Base-by-base conservation (phyloP, 257 asterid species). In the Solanum clarkiae region DNA sequence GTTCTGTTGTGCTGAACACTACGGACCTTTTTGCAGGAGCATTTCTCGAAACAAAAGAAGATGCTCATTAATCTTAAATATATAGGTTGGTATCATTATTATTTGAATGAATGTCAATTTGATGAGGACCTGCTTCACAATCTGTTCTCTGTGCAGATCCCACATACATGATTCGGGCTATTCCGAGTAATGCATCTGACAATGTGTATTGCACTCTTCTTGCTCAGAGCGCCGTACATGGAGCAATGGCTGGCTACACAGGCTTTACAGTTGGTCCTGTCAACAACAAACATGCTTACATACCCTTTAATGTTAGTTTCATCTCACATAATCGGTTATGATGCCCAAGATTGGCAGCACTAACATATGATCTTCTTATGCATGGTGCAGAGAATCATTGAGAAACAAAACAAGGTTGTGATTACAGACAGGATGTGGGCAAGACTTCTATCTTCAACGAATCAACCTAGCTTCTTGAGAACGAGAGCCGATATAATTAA, bases 381-480 rank as follows among this genome's bases (percentile, higher is more conserved):
- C 71, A n/a, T 83, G 81, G 45, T 53, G 77, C 80, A 70, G 99
- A 88, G 92, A 66, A 96, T 96, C 14, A 93, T 86, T 11, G 98
- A 93, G 92, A 84, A 66, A 71, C 94, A 84, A 90, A 88, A 94
- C 90, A 90, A 89, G 90, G 98, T 96, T 24, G 96, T 96, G 90
- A 93, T 96, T 86, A 96, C 99, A 15, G 99, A 96, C 85, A 91
- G 99, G 85, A 96, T 96, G 99, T 96, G 99, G 99, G 99, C 98
- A 0, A 89, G 98, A 84, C 94, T 96, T 75, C 90, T 96, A 20
- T 93, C 98, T 10, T 96, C 99, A 8, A 96, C 99, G 11, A 94
- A 94, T 85, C 99, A 96, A 84, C 99, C 99, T 11, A 94, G 99
- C 88, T 96, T 96, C 91, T 84, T 93, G 92, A 60, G 86, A 40